Evolutionary conservation across 1,139 yeast genomes (phyloP).

Genomic region (Geotrichum carabidarum): DNA sequence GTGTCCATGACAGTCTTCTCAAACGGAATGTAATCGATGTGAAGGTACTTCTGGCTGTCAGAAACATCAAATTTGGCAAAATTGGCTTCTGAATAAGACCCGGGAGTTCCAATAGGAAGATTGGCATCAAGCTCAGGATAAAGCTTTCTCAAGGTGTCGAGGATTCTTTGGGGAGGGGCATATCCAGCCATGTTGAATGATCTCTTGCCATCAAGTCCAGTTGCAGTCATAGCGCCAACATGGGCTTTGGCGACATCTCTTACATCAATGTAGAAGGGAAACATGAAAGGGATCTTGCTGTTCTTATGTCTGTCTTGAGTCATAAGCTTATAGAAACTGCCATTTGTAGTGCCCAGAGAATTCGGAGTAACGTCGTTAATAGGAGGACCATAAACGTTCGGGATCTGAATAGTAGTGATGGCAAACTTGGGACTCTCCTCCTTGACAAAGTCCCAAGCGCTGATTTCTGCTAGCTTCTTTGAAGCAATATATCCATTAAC

Average conservation of each 20-base stretch:
- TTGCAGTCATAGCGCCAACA: conserved; percentile 22
- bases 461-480: conserved; percentile 40
- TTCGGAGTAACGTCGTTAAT: conserved; percentile 28
- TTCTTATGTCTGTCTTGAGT: conserved; percentile 13
- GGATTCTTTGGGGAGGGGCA: conserved; percentile 34
- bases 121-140: conserved; percentile 13
- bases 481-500: conserved; percentile 33
- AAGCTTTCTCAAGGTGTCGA: conserved; percentile 36
- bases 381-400: conserved; percentile 47
- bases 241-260: conserved; percentile 18
- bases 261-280: conserved; percentile 17
- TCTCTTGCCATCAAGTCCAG: conserved; percentile 38
- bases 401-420: conserved; percentile 43
- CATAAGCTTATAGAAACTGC: conserved; percentile 15
- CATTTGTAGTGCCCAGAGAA: conserved; percentile 31
- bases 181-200: conserved; percentile 38
- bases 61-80: conserved; percentile 21
- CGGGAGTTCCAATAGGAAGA: conserved; percentile 14
- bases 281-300: not conserved
- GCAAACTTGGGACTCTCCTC: conserved; percentile 38
- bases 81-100: conserved; percentile 4
- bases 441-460: conserved; percentile 44
- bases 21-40: conserved; percentile 25
- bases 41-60: conserved; percentile 23
- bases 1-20: conserved; percentile 25